Percentiles rank a stretch among this genome's conserved stretches.
phyloP scores from a whole-genome alignment of 1,139 yeast species.

The Geotrichum phurueaensis region DNA sequence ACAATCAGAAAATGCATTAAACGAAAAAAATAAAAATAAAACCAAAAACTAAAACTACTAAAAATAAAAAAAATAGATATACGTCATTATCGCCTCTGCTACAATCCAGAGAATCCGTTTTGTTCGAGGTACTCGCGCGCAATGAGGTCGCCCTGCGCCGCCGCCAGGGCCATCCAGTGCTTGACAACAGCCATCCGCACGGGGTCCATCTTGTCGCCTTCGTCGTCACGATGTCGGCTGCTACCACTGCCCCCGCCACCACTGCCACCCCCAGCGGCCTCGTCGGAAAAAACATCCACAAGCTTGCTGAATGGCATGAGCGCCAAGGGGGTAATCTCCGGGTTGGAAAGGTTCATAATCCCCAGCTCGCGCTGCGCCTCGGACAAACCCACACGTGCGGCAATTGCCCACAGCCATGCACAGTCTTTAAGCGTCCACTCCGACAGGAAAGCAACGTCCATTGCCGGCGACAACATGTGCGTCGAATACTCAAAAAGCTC shows the following conservation, averaged over 20 bases:
- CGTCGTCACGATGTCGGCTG: constrained; percentile 12
- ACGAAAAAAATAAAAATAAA: background rate
- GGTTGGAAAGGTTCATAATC: constrained; percentile 33
- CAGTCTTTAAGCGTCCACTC: constrained; percentile 29
- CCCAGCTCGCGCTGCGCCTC: constrained; percentile 33
- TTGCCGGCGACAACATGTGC: constrained; percentile 23
- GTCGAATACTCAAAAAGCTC: constrained; percentile 33
- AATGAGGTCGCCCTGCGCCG: constrained; percentile 31
- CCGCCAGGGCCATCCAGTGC: constrained; percentile 34
- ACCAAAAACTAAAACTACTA: background rate
- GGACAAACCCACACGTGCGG: constrained; percentile 31
- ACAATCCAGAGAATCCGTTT: constrained; percentile 5
- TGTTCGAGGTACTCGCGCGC: constrained; percentile 29
- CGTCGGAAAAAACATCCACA: constrained; percentile 24
- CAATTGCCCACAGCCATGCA: constrained; percentile 31
- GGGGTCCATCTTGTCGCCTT: constrained; percentile 31
- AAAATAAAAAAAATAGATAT: background rate
- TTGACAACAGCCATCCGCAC: constrained; percentile 32
- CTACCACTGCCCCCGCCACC: too few species aligned
- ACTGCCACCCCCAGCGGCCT: background rate
- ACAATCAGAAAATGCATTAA: too few species aligned
- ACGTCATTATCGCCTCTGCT: background rate
- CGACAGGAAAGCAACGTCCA: constrained; percentile 21
- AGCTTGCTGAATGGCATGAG: constrained; percentile 28
- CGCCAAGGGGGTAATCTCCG: constrained; percentile 27